These are phyloP conservation scores for Clitoria ternatea DNA, from an alignment of 306 rosid species.

Conservation along the genomic window DNA sequence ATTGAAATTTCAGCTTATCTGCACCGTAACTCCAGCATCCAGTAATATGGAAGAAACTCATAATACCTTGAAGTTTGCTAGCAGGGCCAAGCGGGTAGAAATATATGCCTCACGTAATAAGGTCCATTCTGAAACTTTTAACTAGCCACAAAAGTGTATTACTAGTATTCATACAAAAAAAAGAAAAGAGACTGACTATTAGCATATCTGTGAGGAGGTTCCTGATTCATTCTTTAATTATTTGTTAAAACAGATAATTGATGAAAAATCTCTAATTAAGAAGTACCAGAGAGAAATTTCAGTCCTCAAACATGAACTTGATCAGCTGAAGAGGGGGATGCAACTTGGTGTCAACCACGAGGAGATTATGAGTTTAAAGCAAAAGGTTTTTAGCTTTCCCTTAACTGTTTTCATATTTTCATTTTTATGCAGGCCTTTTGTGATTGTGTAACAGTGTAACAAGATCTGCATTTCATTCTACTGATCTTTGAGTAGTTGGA, in stretches of 20 bases:
- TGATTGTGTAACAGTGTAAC: conserved; percentile 5
- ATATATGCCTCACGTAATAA: conserved; percentile 94
- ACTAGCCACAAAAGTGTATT: background rate
- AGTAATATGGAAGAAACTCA: conserved; percentile 99
- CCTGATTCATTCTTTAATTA: conserved; percentile 23
- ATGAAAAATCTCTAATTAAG: conserved; percentile 93
- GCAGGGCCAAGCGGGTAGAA: conserved; percentile 96
- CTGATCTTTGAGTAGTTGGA: conserved; percentile 61
- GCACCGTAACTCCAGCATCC: conserved; percentile 99
- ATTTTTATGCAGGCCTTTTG: background rate
- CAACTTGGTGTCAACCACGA: conserved; percentile 77
- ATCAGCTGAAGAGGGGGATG: conserved; percentile 84
- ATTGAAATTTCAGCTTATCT: conserved; percentile 72
- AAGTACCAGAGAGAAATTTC: conserved; percentile 97
- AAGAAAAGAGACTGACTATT: background rate
- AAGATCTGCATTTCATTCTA: conserved; percentile 23
- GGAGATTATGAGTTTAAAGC: conserved; percentile 77
- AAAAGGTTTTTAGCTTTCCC: conserved; percentile 49
- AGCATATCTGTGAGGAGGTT: background rate
- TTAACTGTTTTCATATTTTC: conserved; percentile 10
- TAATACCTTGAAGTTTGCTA: conserved; percentile 96
- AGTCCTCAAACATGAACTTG: conserved; percentile 81
- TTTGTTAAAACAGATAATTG: conserved; percentile 69
- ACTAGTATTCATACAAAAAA: background rate
- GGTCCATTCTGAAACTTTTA: conserved; percentile 39